Conservation (phyloP, 2,329 filamentous ascomycete genomes). For the Daldinia eschscholtzii region DNA sequence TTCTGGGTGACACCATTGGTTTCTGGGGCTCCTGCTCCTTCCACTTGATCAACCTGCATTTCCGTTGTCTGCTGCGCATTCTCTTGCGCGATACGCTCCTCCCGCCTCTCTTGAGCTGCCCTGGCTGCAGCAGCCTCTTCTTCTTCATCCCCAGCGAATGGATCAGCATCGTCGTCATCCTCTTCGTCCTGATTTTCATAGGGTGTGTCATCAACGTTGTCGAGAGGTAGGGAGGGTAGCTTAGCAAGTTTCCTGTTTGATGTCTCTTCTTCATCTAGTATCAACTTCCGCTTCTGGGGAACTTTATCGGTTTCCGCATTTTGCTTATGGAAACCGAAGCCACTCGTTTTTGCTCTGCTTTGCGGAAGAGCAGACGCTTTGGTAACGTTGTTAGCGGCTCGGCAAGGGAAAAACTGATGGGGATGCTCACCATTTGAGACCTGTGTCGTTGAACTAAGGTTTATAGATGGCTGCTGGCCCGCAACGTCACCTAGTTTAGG, state of each 20-base stretch:
- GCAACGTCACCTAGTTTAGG: conserved; percentile 65
- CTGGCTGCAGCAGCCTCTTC: conserved; percentile 87
- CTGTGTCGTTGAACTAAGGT: conserved; percentile 52
- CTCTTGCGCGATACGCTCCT: conserved; percentile 71
- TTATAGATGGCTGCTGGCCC: conserved; percentile 56
- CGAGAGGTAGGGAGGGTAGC: conserved; percentile 81
- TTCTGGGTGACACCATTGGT: conserved; percentile 45
- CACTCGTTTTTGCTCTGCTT: conserved; percentile 79
- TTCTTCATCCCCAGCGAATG: conserved; percentile 86
- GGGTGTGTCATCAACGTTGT: conserved; percentile 70
- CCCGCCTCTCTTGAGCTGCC: conserved; percentile 86
- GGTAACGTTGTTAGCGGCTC: conserved; percentile 45
- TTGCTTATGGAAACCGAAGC: conserved; percentile 84
- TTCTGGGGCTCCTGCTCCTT: conserved; percentile 44
- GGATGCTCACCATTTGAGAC: conserved; percentile 54
- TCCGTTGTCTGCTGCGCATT: conserved; percentile 63
- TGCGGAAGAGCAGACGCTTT: conserved; percentile 71
- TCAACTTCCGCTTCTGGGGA: conserved; percentile 78
- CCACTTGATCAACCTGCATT: conserved; percentile 55
- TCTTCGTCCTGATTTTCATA: conserved; percentile 72
- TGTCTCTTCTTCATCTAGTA: conserved; percentile 89
- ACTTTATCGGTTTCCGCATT: conserved; percentile 74
- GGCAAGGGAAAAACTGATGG: conserved; percentile 5
- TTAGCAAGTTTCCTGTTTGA: conserved; percentile 90
- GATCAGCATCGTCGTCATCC: conserved; percentile 78